Evolutionary conservation across 176 grass and related monocot genomes (phyloP).

Genomic region (Carex parvula): DNA sequence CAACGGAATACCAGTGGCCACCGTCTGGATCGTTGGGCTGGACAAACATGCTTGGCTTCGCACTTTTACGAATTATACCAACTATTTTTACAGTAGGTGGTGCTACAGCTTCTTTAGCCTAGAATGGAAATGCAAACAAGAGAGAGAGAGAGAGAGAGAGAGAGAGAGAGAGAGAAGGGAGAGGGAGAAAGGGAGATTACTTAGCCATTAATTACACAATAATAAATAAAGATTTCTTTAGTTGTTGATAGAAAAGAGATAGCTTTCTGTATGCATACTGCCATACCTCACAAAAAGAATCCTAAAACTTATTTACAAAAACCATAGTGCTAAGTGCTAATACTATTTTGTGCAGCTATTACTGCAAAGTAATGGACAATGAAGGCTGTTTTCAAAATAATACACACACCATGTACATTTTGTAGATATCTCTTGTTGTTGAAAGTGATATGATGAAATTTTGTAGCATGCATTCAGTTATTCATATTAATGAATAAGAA

Average conservation of each 20-base stretch:
- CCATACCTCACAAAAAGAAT: neutral
- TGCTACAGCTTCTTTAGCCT: slow-evolving; percentile 43
- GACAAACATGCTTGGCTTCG: too few relatives aligned
- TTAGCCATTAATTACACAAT: neutral
- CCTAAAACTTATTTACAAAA: neutral
- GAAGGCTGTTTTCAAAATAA: neutral
- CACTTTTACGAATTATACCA: too few relatives aligned
- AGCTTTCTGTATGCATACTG: neutral
- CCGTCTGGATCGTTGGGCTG: too few relatives aligned
- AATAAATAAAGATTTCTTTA: neutral
- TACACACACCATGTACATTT: neutral
- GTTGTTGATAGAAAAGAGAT: neutral
- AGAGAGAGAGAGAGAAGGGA: too few relatives aligned
- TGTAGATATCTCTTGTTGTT: neutral
- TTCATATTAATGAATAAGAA: neutral
- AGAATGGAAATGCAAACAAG: slow-evolving; percentile 13
- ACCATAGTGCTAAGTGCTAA: neutral
- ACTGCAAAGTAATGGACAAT: too few relatives aligned
- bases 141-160: too few relatives aligned
- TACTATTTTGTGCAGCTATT: neutral
- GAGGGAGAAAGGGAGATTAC: too few relatives aligned
- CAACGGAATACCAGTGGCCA: too few relatives aligned
- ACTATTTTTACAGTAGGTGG: slow-evolving; percentile 35
- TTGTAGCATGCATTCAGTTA: neutral
- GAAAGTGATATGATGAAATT: neutral